A percentile compares a stretch with the other conserved stretches of the same genome.
Evolutionary conservation across 306 rosid genomes (phyloP).

Genomic region (Pterocarpus santalinus): DNA sequence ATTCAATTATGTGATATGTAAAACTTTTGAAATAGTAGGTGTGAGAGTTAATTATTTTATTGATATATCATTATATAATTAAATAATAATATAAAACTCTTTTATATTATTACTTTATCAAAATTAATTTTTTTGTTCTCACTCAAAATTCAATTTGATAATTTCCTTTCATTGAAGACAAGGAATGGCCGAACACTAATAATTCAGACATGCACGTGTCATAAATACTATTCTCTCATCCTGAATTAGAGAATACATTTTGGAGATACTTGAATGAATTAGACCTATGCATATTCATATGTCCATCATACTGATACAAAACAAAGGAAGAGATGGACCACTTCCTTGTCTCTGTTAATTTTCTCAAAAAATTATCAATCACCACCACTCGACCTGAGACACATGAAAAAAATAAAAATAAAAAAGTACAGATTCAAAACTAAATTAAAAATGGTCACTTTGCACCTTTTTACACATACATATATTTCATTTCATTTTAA

Average conservation of each 20-base stretch:
- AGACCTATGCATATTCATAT: slow-evolving; percentile 22
- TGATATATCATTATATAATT: too few relatives aligned
- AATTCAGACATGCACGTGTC: slow-evolving; percentile 80
- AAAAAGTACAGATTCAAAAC: slow-evolving; percentile 36
- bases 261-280: slow-evolving; percentile 42
- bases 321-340: slow-evolving; percentile 49
- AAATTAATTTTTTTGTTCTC: too few relatives aligned
- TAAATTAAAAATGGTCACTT: background rate
- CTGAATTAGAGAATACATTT: slow-evolving; percentile 40
- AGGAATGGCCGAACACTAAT: slow-evolving; percentile 67
- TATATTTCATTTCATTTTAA: background rate
- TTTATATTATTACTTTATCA: too few relatives aligned
- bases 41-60: too few relatives aligned
- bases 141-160: too few relatives aligned
- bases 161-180: slow-evolving; percentile 41
- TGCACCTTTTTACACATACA: slow-evolving; percentile 36
- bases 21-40: too few relatives aligned
- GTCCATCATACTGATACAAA: slow-evolving; percentile 38
- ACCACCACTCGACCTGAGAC: slow-evolving; percentile 34
- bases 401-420: slow-evolving; percentile 2
- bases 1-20: too few relatives aligned
- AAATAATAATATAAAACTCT: too few relatives aligned
- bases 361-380: slow-evolving; percentile 32
- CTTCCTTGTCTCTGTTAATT: slow-evolving; percentile 33
- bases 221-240: slow-evolving; percentile 46